These are phyloP conservation scores for Volutella citrinella DNA, from an alignment of 2,329 filamentous ascomycete genomes.

Conservation along the genomic window DNA sequence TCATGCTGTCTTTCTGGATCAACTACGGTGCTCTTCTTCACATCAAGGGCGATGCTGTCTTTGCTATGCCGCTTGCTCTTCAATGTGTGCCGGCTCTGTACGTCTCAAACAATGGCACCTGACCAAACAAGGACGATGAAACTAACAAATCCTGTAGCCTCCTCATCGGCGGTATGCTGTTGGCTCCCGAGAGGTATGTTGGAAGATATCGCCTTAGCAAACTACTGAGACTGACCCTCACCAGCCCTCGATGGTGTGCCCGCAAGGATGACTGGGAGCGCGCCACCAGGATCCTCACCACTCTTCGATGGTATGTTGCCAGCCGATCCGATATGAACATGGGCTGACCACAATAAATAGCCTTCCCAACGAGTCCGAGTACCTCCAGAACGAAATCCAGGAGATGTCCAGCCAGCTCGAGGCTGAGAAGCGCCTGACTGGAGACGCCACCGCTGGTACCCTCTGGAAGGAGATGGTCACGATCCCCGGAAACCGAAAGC, in stretches of 20 bases:
- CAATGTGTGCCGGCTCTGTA: constrained; percentile 62
- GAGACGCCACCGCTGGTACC: constrained; percentile 51
- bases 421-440: constrained; percentile 56
- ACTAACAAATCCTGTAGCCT: constrained; percentile 29
- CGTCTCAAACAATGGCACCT: too few species aligned
- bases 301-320: constrained; percentile 42
- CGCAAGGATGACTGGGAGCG: constrained; percentile 66
- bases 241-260: constrained; percentile 66
- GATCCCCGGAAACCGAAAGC: constrained; percentile 59
- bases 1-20: constrained; percentile 46
- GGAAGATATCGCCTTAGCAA: too few species aligned
- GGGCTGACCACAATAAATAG: constrained; percentile 18
- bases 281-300: constrained; percentile 52
- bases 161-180: constrained; percentile 57
- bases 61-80: constrained; percentile 60
- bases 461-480: constrained; percentile 63
- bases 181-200: constrained; percentile 49
- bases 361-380: constrained; percentile 52
- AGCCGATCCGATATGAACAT: too few species aligned
- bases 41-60: constrained; percentile 46
- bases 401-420: constrained; percentile 63
- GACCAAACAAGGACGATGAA: too few species aligned
- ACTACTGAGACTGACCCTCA: too few species aligned
- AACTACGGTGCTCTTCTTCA: constrained; percentile 52
- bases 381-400: constrained; percentile 55